phyloP scores from a whole-genome alignment of 2,329 filamentous ascomycete species.

The Penicillium sp. region DNA sequence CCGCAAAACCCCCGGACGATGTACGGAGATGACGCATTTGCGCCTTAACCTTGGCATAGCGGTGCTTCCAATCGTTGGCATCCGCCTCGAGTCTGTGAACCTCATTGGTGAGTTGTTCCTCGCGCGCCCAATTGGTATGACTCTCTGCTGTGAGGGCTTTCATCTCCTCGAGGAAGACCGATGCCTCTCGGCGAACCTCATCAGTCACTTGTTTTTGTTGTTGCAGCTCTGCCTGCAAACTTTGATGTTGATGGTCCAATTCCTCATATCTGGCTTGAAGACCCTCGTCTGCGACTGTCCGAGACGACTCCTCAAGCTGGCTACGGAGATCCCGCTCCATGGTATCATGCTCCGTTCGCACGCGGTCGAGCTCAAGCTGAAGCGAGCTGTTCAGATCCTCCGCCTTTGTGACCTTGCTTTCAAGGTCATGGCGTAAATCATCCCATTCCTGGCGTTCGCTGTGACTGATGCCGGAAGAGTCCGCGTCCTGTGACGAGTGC shows the following conservation, averaged over 20 bases:
- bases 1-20: constrained; percentile 72
- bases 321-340: constrained; percentile 64
- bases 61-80: constrained; percentile 84
- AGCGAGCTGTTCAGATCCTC: constrained; percentile 77
- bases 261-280: constrained; percentile 61
- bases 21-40: constrained; percentile 80
- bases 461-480: constrained; percentile 52
- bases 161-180: constrained; percentile 87
- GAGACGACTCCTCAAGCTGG: constrained; percentile 55
- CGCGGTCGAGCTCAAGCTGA: constrained; percentile 73
- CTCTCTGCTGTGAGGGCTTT: constrained; percentile 78
- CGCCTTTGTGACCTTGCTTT: constrained; percentile 72
- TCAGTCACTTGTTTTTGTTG: constrained; percentile 83
- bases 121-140: constrained; percentile 74
- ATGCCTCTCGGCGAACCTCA: constrained; percentile 81
- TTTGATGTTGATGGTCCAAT: constrained; percentile 64
- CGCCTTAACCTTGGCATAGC: constrained; percentile 84
- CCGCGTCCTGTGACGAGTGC: constrained; percentile 58
- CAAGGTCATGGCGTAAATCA: constrained; percentile 65
- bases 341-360: constrained; percentile 67
- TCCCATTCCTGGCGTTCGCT: constrained; percentile 70
- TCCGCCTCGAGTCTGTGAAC: constrained; percentile 78
- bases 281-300: constrained; percentile 51
- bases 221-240: constrained; percentile 63
- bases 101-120: constrained; percentile 73